A percentile compares a stretch with the other conserved stretches of the same genome.
phyloP scores from a whole-genome alignment of 2,329 filamentous ascomycete species.

The Epicoccum nigrum region DNA sequence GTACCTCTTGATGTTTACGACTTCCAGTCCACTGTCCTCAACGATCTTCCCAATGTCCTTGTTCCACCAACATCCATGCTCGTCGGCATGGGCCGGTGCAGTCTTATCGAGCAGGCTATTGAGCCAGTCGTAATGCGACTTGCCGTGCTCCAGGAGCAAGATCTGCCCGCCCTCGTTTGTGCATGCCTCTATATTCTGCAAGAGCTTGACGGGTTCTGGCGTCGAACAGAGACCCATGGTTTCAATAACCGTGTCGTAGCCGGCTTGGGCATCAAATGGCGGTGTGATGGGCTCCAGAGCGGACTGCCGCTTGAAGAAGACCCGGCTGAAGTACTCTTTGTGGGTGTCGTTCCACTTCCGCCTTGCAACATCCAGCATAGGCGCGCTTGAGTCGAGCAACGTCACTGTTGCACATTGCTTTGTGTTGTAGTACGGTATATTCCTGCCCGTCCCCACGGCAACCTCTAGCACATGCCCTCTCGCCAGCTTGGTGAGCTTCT shows the following conservation, averaged over 20 bases:
- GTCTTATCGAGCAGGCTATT: slow-evolving; percentile 55
- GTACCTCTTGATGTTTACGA: slow-evolving; percentile 53
- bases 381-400: slow-evolving; percentile 54
- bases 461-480: slow-evolving; percentile 57
- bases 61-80: slow-evolving; percentile 61
- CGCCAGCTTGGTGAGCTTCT: slow-evolving; percentile 49
- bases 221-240: slow-evolving; percentile 61
- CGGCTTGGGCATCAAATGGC: slow-evolving; percentile 48
- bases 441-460: slow-evolving; percentile 57
- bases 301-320: slow-evolving; percentile 53
- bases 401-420: slow-evolving; percentile 53
- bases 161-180: slow-evolving; percentile 54
- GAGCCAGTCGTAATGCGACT: slow-evolving; percentile 55
- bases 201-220: slow-evolving; percentile 50
- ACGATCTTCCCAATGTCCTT: slow-evolving; percentile 58
- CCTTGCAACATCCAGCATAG: slow-evolving; percentile 57
- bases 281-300: slow-evolving; percentile 52
- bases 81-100: slow-evolving; percentile 55
- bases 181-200: slow-evolving; percentile 53
- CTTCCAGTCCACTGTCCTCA: slow-evolving; percentile 54
- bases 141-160: slow-evolving; percentile 58
- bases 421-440: slow-evolving; percentile 53
- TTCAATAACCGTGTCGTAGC: slow-evolving; percentile 58
- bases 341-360: slow-evolving; percentile 55
- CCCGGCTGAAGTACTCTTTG: slow-evolving; percentile 45